phyloP scores from a whole-genome alignment of 2,329 filamentous ascomycete species.

The Blastomyces parvus region DNA sequence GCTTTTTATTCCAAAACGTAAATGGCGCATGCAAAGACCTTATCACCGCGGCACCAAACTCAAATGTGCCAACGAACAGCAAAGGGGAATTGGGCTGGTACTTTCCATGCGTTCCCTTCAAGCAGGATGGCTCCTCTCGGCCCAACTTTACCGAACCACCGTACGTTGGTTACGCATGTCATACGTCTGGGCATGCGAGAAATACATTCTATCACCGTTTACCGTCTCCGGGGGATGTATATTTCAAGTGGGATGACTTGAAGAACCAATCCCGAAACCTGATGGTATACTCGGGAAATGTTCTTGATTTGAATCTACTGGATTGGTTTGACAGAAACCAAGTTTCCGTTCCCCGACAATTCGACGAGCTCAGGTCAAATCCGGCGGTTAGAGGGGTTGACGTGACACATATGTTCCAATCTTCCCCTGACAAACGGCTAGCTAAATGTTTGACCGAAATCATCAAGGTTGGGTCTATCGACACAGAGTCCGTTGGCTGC shows the following conservation, averaged over 20 bases:
- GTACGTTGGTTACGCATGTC: conserved; percentile 81
- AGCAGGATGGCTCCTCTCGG: conserved; percentile 77
- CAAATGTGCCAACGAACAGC: conserved; percentile 68
- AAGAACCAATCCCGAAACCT: conserved; percentile 82
- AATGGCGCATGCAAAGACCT: conserved; percentile 92
- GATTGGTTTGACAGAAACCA: conserved; percentile 81
- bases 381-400: conserved; percentile 69
- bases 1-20: conserved; percentile 96
- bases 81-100: conserved; percentile 83
- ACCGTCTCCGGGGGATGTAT: conserved; percentile 68
- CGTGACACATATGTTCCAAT: conserved; percentile 79
- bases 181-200: conserved; percentile 62
- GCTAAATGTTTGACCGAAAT: conserved; percentile 86
- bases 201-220: conserved; percentile 64
- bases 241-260: conserved; percentile 91
- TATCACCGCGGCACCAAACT: conserved; percentile 61
- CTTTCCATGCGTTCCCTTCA: conserved; percentile 84
- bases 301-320: conserved; percentile 80
- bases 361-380: conserved; percentile 68
- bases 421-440: conserved; percentile 64
- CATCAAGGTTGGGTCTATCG: conserved; percentile 89
- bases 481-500: conserved; percentile 92
- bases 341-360: conserved; percentile 64
- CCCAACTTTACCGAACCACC: conserved; percentile 65
- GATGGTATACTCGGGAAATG: conserved; percentile 87